Evolutionary conservation across 345 rosid species (phyloP).

Genomic region (Aegle marmelos): DNA sequence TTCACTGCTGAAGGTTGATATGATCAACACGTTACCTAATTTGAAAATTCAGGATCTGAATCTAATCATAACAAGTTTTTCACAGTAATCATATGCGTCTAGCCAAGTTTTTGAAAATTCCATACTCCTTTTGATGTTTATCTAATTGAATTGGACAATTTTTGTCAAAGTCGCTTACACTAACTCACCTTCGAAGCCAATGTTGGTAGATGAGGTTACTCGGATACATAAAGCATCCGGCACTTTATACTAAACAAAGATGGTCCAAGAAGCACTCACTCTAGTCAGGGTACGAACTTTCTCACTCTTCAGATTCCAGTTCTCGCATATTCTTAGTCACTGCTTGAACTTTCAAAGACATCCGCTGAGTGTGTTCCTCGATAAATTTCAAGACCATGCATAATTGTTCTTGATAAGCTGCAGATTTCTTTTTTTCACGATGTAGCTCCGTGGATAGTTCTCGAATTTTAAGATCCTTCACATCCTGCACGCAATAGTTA

Average conservation of each 20-base stretch:
- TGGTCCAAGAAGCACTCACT: not conserved
- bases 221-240: not conserved
- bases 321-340: conserved; percentile 26
- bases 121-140: too few species aligned
- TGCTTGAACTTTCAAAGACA: conserved; percentile 31
- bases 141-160: too few species aligned
- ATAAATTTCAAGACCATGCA: conserved; percentile 24
- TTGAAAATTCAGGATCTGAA: too few species aligned
- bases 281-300: conserved; percentile 18
- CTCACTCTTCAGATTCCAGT: conserved; percentile 28
- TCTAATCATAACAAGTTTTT: too few species aligned
- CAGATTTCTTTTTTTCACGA: conserved; percentile 39
- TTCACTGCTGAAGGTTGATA: not conserved
- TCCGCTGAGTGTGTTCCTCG: conserved; percentile 34
- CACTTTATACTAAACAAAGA: not conserved
- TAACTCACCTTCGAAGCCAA: not conserved
- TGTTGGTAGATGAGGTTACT: not conserved
- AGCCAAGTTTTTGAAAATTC: too few species aligned
- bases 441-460: conserved; percentile 38
- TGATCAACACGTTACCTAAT: too few species aligned
- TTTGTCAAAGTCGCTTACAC: not conserved
- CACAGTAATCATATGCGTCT: too few species aligned
- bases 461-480: conserved; percentile 35
- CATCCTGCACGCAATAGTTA: conserved; percentile 25
- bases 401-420: conserved; percentile 36